These are phyloP conservation scores for Serpula lacrymans DNA, from an alignment of 768 basidiomycete species.

Conservation along the genomic window DNA sequence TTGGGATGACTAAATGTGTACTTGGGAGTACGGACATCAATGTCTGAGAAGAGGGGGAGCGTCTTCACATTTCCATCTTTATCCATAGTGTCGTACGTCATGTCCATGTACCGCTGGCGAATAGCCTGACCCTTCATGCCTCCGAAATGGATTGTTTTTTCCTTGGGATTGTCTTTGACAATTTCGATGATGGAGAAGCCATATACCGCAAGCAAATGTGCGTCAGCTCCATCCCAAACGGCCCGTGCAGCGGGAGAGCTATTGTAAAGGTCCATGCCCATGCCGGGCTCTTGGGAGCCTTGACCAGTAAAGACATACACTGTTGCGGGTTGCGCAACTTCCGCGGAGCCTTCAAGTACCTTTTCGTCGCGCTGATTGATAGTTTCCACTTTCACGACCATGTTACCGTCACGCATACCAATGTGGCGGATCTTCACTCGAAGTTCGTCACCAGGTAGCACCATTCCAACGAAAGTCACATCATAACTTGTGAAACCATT, in stretches of 20 bases:
- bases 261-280: constrained; percentile 99
- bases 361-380: constrained; percentile 84
- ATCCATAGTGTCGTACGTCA: constrained; percentile 97
- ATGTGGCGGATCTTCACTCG: constrained; percentile 84
- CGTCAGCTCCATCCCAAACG: constrained; percentile 96
- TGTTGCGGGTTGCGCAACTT: constrained; percentile 88
- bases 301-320: constrained; percentile 99
- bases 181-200: constrained; percentile 99
- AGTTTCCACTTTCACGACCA: constrained; percentile 87
- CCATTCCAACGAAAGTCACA: constrained; percentile 96
- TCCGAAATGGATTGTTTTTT: constrained; percentile 98
- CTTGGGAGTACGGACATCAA: constrained; percentile 88
- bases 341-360: constrained; percentile 88
- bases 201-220: constrained; percentile 89
- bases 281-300: constrained; percentile 95
- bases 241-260: constrained; percentile 89
- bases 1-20: constrained; percentile 98
- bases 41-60: constrained; percentile 93
- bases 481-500: constrained; percentile 58
- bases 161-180: constrained; percentile 97
- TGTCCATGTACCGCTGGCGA: constrained; percentile 99
- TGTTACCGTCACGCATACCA: constrained; percentile 90
- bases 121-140: constrained; percentile 99
- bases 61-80: constrained; percentile 96
- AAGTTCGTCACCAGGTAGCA: constrained; percentile 86